Conservation (phyloP, 2,329 filamentous ascomycete species). For the Aspergillus persii region DNA sequence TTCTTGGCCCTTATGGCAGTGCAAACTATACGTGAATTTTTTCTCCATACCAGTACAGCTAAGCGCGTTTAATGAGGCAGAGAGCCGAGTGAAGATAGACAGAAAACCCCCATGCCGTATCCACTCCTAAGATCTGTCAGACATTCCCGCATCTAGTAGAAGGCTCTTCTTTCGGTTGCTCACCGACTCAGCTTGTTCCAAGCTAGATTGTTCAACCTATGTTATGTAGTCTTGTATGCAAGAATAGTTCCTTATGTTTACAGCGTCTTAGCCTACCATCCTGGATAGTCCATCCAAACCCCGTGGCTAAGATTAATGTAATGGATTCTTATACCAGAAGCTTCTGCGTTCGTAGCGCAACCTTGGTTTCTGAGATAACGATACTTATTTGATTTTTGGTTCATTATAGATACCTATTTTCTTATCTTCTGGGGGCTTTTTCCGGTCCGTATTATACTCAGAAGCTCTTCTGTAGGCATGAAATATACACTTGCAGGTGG, state of each 20-base stretch:
- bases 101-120: background rate
- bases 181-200: background rate
- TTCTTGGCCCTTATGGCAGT: constrained; percentile 6
- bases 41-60: background rate
- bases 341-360: too few species aligned
- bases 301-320: too few species aligned
- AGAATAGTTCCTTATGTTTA: background rate
- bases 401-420: too few species aligned
- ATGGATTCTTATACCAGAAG: too few species aligned
- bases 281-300: background rate
- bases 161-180: background rate
- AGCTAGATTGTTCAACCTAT: background rate
- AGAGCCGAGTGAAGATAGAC: background rate
- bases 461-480: background rate
- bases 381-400: too few species aligned
- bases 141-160: background rate
- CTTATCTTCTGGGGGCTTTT: too few species aligned
- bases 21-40: constrained; percentile 8
- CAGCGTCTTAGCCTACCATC: background rate
- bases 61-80: constrained; percentile 6
- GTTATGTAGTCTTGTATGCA: background rate
- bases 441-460: background rate
- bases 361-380: too few species aligned
- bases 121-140: background rate
- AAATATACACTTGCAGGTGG: background rate